Percentiles rank a stretch among this genome's conserved stretches.
phyloP scores from a whole-genome alignment of 75 land plant species.

The Sequoiadendron giganteum region DNA sequence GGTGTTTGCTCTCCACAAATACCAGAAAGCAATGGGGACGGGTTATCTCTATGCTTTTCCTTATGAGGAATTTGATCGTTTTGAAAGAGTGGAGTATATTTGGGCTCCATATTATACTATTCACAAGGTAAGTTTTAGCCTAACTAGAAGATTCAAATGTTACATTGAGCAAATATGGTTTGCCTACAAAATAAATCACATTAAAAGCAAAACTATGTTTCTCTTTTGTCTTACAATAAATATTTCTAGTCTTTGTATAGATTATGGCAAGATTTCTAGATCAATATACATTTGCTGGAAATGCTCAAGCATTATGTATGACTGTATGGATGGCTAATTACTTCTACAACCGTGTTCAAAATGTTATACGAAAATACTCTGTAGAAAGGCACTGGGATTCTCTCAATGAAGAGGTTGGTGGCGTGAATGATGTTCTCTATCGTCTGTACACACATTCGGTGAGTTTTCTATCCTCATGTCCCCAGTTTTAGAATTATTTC shows the following conservation, averaged over 20 bases:
- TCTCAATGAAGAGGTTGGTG: constrained; percentile 92
- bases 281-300: constrained; percentile 67
- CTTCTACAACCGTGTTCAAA: constrained; percentile 75
- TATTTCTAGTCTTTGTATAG: constrained; percentile 27
- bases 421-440: constrained; percentile 97
- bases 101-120: constrained; percentile 98
- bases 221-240: background rate
- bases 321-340: constrained; percentile 70
- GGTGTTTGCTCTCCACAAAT: constrained; percentile 56
- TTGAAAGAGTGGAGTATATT: constrained; percentile 68
- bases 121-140: constrained; percentile 67
- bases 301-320: constrained; percentile 63
- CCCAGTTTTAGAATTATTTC: no score
- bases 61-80: constrained; percentile 69
- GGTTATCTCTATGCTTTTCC: constrained; percentile 97
- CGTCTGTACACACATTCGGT: constrained; percentile 70
- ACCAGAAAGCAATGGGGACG: constrained; percentile 67
- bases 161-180: background rate
- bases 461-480: background rate
- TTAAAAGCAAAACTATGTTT: background rate
- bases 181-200: background rate
- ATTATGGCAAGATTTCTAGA: constrained; percentile 90
- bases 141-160: background rate
- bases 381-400: constrained; percentile 78
- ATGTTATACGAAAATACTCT: constrained; percentile 56